A percentile compares a stretch with the other conserved stretches of the same genome.
Conservation (phyloP, 768 basidiomycete species). For the Boletus bicolor region DNA sequence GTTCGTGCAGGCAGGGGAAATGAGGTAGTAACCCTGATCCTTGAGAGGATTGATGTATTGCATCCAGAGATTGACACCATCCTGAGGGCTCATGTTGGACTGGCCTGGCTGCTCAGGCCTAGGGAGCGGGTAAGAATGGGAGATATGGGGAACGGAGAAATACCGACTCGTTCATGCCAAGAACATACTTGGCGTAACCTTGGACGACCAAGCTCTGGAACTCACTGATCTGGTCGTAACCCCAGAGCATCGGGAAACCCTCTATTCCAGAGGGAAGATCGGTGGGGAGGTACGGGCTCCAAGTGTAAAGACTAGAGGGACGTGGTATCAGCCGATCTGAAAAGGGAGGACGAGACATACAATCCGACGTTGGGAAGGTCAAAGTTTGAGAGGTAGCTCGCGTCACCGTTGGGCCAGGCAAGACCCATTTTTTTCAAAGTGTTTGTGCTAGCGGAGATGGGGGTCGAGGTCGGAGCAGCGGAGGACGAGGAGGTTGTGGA, state of each 20-base stretch:
- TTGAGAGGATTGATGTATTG: conserved; percentile 58
- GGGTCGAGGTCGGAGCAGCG: conserved; percentile 20
- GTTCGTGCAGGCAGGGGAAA: conserved; percentile 68
- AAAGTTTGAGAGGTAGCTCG: conserved; percentile 42
- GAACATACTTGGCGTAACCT: conserved; percentile 49
- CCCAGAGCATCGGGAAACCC: conserved; percentile 71
- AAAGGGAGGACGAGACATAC: conserved; percentile 33
- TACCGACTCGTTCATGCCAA: conserved; percentile 76
- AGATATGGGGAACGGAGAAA: neutral
- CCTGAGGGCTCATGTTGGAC: conserved; percentile 51
- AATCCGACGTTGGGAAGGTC: conserved; percentile 35
- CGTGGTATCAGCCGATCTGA: neutral
- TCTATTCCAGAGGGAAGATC: conserved; percentile 38
- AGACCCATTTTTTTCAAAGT: conserved; percentile 52
- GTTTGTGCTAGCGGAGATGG: neutral
- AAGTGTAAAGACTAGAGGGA: conserved; percentile 54
- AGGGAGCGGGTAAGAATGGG: neutral
- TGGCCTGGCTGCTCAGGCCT: conserved; percentile 71
- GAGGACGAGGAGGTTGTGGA: conserved; percentile 19
- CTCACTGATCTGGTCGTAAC: conserved; percentile 40
- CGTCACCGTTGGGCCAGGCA: conserved; percentile 57
- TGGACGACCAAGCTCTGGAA: conserved; percentile 44
- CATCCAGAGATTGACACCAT: conserved; percentile 55
- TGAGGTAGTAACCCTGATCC: conserved; percentile 50
- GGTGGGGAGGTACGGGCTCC: conserved; percentile 49